phyloP scores from a whole-genome alignment of 495 filamentous ascomycete species.

The Lophiotrema nucula region DNA sequence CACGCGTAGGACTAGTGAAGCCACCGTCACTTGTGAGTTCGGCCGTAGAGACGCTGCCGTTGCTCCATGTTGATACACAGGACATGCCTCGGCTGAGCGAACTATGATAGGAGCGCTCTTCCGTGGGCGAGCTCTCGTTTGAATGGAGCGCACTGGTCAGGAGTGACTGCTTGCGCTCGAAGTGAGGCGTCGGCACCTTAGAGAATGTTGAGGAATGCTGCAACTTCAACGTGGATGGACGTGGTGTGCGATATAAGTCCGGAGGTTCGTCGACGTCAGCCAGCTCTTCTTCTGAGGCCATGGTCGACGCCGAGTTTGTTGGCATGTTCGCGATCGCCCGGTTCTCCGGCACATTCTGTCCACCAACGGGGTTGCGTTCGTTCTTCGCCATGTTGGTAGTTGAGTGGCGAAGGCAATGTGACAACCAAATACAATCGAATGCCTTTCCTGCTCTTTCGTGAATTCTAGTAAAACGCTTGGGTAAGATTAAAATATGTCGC shows the following conservation, averaged over 20 bases:
- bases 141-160: constrained; percentile 29
- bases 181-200: constrained; percentile 11
- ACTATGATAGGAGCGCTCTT: constrained; percentile 7
- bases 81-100: constrained; percentile 39
- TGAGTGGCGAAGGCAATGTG: background rate
- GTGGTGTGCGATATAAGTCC: constrained; percentile 31
- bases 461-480: too few species aligned
- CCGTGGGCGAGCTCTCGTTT: constrained; percentile 17
- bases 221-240: constrained; percentile 22
- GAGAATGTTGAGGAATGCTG: constrained; percentile 20
- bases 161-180: constrained; percentile 30
- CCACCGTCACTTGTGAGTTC: constrained; percentile 92
- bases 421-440: too few species aligned
- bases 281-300: constrained; percentile 29
- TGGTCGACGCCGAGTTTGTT: constrained; percentile 9
- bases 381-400: constrained; percentile 25
- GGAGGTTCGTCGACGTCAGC: constrained; percentile 38
- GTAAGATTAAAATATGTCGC: too few species aligned
- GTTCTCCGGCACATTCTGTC: constrained; percentile 11
- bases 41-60: constrained; percentile 73
- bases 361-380: constrained; percentile 18
- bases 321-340: constrained; percentile 18
- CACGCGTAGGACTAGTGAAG: constrained; percentile 83
- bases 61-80: constrained; percentile 71
- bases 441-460: too few species aligned